Evolutionary conservation across 2,329 filamentous ascomycete genomes (phyloP), one percentile per base, ranked within the genome.

Genomic region (Claviceps sp.): DNA sequence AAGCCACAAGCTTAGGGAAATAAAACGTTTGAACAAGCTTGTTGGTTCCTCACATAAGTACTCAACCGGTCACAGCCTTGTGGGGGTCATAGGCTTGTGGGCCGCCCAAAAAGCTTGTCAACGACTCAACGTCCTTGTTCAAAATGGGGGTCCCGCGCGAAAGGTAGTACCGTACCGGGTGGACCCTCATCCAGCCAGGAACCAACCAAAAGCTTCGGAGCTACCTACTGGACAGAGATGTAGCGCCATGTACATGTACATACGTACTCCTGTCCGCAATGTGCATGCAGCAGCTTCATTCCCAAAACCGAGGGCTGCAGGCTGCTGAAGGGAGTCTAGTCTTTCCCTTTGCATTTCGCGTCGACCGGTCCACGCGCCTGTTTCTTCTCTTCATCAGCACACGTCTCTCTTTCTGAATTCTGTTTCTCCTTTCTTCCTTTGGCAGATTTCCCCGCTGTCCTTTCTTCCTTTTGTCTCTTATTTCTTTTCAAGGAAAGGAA

Each of bases 251-350:
- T 18, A 22, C 38, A 8, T 26, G 30, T 8, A n/a, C 41, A 38
- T 44, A 18, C 13, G 8, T 16, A n/a, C 40, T 41, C 41, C 16
- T 16, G 47, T 43, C n/a, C 5, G 11, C 41, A 22, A 24, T 24
- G 24, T 1, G 43, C 46, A 26, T 44, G n/a, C n/a, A 50, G 50
- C 54, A 50, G 50, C 54, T 51, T 52, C 52, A 52, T 52, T 50
- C 5, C 40, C 50, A 20, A 40, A 16, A 8, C 20, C 5, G 42
- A 24, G 20, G 2, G 34, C 9, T 37, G 18, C 6, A 49, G 18
- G n/a, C n/a, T n/a, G 47, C 52, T 46, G 45, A 41, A 54, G 48
- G 50, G 52, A 47, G 50, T 18, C 48, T 11, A 47, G 50, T 18
- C 48, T 11, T 41, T 49, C 41, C 41, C 30, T 37, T 37, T 48